Evolutionary conservation across 805 yeast species (phyloP).

Genomic region (Cyberlindnera mississippiensis): DNA sequence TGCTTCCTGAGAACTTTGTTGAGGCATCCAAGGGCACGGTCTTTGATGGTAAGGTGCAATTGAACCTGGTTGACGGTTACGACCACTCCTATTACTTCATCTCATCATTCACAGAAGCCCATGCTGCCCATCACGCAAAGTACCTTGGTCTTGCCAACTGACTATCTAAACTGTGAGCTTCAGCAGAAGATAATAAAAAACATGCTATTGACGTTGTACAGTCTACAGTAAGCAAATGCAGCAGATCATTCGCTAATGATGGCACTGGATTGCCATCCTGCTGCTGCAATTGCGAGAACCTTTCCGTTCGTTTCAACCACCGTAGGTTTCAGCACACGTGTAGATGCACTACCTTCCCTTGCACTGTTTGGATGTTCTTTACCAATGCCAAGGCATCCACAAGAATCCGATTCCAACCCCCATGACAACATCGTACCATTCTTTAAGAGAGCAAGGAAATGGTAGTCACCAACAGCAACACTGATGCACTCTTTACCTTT

Average conservation of each 20-base stretch:
- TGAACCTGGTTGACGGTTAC: slow-evolving; percentile 70
- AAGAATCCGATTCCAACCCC: slow-evolving; percentile 59
- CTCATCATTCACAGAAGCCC: slow-evolving; percentile 73
- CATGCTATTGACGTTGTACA: neutral
- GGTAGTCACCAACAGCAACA: slow-evolving; percentile 70
- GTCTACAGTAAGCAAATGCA: too few relatives aligned
- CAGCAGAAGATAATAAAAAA: neutral
- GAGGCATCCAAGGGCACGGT: slow-evolving; percentile 51
- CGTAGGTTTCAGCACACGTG: slow-evolving; percentile 41
- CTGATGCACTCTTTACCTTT: slow-evolving; percentile 48
- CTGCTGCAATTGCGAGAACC: slow-evolving; percentile 61
- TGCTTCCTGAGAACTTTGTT: slow-evolving; percentile 70
- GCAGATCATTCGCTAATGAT: slow-evolving; percentile 31
- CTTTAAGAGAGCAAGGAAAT: slow-evolving; percentile 55
- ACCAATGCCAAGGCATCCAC: slow-evolving; percentile 76
- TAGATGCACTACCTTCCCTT: slow-evolving; percentile 10
- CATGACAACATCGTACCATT: slow-evolving; percentile 57
- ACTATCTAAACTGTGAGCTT: slow-evolving; percentile 14
- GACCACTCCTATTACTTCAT: slow-evolving; percentile 92
- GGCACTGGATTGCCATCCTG: slow-evolving; percentile 81
- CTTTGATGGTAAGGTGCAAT: slow-evolving; percentile 56
- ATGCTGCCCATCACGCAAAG: slow-evolving; percentile 84
- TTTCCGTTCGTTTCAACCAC: slow-evolving; percentile 31
- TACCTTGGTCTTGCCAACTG: slow-evolving; percentile 35
- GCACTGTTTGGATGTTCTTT: slow-evolving; percentile 18